Evolutionary conservation across 2,329 filamentous ascomycete species (phyloP).

Genomic region (Penicillium sp.): DNA sequence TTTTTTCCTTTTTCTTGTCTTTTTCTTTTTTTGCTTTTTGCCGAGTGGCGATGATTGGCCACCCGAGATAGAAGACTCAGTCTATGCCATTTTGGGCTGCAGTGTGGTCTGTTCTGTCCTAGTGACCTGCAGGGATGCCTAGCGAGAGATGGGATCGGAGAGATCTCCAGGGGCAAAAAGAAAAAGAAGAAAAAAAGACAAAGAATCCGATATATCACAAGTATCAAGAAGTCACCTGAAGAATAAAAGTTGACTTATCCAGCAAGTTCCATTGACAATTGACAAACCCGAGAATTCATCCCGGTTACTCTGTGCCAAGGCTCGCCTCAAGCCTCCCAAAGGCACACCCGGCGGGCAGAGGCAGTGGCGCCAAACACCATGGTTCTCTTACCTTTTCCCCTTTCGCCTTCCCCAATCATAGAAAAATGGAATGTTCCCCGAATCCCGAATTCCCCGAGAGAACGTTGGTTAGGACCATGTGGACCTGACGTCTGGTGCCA

Average conservation of each 20-base stretch:
- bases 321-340: neutral
- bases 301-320: neutral
- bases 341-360: neutral
- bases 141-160: conserved; percentile 1
- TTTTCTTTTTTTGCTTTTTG: neutral
- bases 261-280: neutral
- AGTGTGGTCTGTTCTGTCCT: neutral
- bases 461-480: conserved; percentile 5
- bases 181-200: neutral
- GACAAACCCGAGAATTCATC: neutral
- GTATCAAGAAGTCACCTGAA: neutral
- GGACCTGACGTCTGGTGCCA: conserved; percentile 6
- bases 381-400: neutral
- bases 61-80: too few relatives aligned
- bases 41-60: conserved; percentile 3
- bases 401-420: conserved; percentile 1
- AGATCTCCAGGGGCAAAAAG: conserved; percentile 3
- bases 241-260: conserved; percentile 2
- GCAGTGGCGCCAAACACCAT: neutral
- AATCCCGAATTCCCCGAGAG: conserved; percentile 3
- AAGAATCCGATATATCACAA: neutral
- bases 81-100: neutral
- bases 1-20: neutral
- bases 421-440: conserved; percentile 1
- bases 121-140: conserved; percentile 6